phyloP scores from a whole-genome alignment of 2,329 filamentous ascomycete genomes.

The Rutstroemia sp. region DNA sequence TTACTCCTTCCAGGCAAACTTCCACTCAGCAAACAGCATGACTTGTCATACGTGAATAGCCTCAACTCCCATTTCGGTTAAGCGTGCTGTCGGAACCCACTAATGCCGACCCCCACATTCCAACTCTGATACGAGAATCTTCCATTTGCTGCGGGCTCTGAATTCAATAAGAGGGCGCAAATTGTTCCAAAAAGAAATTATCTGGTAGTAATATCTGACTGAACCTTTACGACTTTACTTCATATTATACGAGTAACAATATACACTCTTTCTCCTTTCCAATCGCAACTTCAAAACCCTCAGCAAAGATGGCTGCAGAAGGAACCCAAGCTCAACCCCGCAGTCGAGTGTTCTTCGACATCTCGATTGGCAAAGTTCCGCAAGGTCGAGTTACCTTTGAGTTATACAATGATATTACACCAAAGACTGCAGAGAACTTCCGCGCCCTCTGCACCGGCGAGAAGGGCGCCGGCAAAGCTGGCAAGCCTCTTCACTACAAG shows the following conservation, averaged over 20 bases:
- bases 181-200: neutral
- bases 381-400: slow-evolving; percentile 81
- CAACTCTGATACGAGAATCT: slow-evolving; percentile 8
- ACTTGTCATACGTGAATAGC: neutral
- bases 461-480: slow-evolving; percentile 74
- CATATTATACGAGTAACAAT: neutral
- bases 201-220: too few relatives aligned
- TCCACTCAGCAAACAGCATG: neutral
- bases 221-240: neutral
- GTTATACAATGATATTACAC: slow-evolving; percentile 69
- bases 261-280: neutral
- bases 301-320: slow-evolving; percentile 33
- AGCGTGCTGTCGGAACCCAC: neutral
- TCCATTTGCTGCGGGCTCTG: slow-evolving; percentile 6
- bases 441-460: slow-evolving; percentile 89
- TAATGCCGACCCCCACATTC: slow-evolving; percentile 10
- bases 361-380: slow-evolving; percentile 67
- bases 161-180: neutral
- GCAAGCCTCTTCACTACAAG: slow-evolving; percentile 89
- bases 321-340: slow-evolving; percentile 17
- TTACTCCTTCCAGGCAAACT: too few relatives aligned
- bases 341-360: slow-evolving; percentile 87
- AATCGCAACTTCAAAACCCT: slow-evolving; percentile 13
- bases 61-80: neutral
- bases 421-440: slow-evolving; percentile 96